phyloP scores from a whole-genome alignment of 495 filamentous ascomycete genomes.

The Penicillium cosmopolitanum region DNA sequence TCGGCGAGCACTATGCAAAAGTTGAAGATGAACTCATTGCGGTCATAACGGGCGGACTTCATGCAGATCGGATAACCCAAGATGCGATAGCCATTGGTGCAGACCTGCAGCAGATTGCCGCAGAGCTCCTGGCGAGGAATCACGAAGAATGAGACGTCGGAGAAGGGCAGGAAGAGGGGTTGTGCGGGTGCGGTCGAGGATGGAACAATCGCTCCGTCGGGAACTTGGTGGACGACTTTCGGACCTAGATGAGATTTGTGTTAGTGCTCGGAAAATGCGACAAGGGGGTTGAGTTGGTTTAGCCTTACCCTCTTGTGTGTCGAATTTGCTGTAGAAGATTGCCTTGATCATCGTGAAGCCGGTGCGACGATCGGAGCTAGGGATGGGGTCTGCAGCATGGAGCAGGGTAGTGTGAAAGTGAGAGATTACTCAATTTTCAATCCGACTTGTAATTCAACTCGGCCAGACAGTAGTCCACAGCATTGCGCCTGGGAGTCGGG shows the following conservation, averaged over 20 bases:
- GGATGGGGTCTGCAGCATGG: slow-evolving; percentile 1
- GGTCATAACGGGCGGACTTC: slow-evolving; percentile 70
- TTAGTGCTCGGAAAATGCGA: slow-evolving; percentile 11
- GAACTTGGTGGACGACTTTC: slow-evolving; percentile 62
- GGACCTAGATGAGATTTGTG: slow-evolving; percentile 61
- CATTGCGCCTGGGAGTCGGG: neutral
- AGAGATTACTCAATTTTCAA: neutral
- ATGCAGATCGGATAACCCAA: slow-evolving; percentile 91
- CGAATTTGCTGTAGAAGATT: slow-evolving; percentile 95
- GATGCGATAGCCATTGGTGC: slow-evolving; percentile 75
- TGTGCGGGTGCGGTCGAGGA: slow-evolving; percentile 52
- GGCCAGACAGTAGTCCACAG: neutral
- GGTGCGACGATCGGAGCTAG: slow-evolving; percentile 11
- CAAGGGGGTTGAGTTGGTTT: neutral
- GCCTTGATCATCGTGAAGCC: slow-evolving; percentile 71
- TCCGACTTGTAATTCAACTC: neutral
- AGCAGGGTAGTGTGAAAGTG: too few species aligned
- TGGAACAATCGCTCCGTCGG: slow-evolving; percentile 71
- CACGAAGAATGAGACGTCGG: slow-evolving; percentile 81
- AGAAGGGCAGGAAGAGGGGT: slow-evolving; percentile 78
- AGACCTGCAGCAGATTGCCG: slow-evolving; percentile 77
- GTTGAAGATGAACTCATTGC: slow-evolving; percentile 98
- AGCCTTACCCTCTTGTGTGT: slow-evolving; percentile 77
- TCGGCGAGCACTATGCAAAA: slow-evolving; percentile 85
- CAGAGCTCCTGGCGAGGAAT: slow-evolving; percentile 93